A percentile compares a stretch with the other conserved stretches of the same genome.
Evolutionary conservation across 768 basidiomycete species (phyloP).

Genomic region (Lyophyllum decastes): DNA sequence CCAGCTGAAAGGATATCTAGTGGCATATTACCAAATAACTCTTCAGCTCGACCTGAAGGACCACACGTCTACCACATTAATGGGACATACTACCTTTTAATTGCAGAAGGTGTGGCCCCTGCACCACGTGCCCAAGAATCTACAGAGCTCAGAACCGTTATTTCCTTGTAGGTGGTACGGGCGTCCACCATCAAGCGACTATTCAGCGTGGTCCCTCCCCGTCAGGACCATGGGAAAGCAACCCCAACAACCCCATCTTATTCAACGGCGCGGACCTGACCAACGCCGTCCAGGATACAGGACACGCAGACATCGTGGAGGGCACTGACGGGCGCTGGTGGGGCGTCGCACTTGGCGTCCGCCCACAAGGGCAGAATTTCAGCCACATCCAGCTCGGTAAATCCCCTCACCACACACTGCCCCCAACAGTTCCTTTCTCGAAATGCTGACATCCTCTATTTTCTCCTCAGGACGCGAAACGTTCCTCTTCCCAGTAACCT

Average conservation of each 20-base stretch:
- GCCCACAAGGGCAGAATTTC: slow-evolving; percentile 34
- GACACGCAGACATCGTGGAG: slow-evolving; percentile 38
- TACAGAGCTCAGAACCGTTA: background rate
- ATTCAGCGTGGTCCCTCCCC: slow-evolving; percentile 39
- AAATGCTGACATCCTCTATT: background rate
- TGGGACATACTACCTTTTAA: slow-evolving; percentile 39
- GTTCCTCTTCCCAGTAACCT: slow-evolving; percentile 40
- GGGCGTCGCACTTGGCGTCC: slow-evolving; percentile 40
- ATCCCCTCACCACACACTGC: background rate
- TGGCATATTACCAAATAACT: slow-evolving; percentile 36
- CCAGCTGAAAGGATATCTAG: slow-evolving; percentile 35
- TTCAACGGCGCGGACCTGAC: slow-evolving; percentile 38
- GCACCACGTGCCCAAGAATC: background rate
- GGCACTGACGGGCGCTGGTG: slow-evolving; percentile 38
- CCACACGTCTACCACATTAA: slow-evolving; percentile 41
- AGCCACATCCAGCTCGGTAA: slow-evolving; percentile 35
- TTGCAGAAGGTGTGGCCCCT: slow-evolving; percentile 33
- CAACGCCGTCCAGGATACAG: slow-evolving; percentile 37
- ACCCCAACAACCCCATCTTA: slow-evolving; percentile 39
- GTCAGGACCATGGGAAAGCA: slow-evolving; percentile 42
- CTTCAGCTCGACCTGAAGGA: slow-evolving; percentile 39
- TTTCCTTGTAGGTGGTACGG: slow-evolving; percentile 32
- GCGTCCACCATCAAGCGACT: slow-evolving; percentile 33
- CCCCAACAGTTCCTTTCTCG: background rate
- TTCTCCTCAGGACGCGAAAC: slow-evolving; percentile 34